Base-by-base conservation (phyloP, 1,284 basidiomycete genomes). In the Ganoderma multipileum region DNA sequence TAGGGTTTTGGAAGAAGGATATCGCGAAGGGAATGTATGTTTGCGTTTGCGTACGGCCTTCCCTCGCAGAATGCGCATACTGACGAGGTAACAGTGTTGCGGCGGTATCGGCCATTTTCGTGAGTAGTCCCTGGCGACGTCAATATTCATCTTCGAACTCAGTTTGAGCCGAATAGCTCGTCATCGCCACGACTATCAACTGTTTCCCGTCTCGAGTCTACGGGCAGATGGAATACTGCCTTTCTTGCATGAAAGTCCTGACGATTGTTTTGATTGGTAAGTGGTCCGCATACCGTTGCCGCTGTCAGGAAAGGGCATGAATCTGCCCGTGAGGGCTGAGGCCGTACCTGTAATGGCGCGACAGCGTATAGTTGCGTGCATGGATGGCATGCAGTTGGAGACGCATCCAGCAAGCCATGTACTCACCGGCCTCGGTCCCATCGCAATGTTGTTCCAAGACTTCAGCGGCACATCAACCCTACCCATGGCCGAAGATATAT, bases 141-240 rank as follows among this genome's bases (percentile, higher is more conserved):
- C 6, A 14, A 7, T 23, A 4, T 5, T 30, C 50, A 58, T 20
- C n/a, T 36, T 41, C 2, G 38, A 5, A 61, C 65, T 20, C 2
- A n/a, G 30, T 5, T 33, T 12, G 30, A 20, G 12, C 33, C 20
- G 85, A 82, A 36, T 92, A 94, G 94, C 90, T 96, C 66, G 82
- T 89, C 0, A 81, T 95, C 64, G 91, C 89, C 70, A 82, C 94
- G 71, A 63, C 63, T 0, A 68, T 78, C 61, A 79, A 79, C 65
- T 75, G 73, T 54, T 77, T 79, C 44, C 72, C 77, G 0, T 78
- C 78, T 1, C 67, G 75, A 12, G 69, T 75, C 11, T 79, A 79
- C 38, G 81, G 81, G 38, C 79, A 80, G 67, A 77, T 83, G 57
- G 83, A 82, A 65, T 82, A 81, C 68, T 81, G 77, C 70, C 78